Base-by-base conservation (phyloP, 768 basidiomycete genomes). In the Boletus reticuloceps region DNA sequence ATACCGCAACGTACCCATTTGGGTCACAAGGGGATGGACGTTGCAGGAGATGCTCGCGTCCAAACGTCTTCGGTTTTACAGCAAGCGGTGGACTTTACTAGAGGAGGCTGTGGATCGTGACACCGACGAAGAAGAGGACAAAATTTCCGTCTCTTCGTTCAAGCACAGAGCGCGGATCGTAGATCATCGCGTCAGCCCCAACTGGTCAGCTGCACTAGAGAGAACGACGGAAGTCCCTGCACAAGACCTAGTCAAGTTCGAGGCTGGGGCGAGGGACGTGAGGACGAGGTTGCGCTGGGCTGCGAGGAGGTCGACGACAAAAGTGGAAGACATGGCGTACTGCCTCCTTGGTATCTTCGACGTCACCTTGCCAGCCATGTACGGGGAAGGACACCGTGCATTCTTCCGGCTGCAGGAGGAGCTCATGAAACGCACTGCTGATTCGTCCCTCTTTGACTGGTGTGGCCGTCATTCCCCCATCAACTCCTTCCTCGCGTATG, bases 301-400 rank as follows among this genome's bases (percentile, higher is more conserved):
- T 2, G 61, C 69, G 14, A 55, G 54, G n/a, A 65, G 70, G 31
- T 32, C 42, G 22, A 70, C 70, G 37, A 65, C 62, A 5, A 62
- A 65, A 29, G 54, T 63, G 20, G 70, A 70, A 40, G 70, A 71
- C 37, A 63, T 56, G 57, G 61, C 69, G 11, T 71, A 71, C 51
- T 70, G 64, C 43, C 60, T 72, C 12, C 58, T 71, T 11, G 69
- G 67, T 7, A 54, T 72, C 29, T 68, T 71, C 39, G 67, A 70
- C 20, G 53, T 70, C 48, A 62, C 51, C 47, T 36, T 71, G 53
- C 61, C 70, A 5, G 58, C 59, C 3, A 49, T 61, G 32, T 70
- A 71, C 16, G 69, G 69, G 14, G 70, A 70, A 50, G 63, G 67
- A 1, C 27, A 31, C 19, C 62, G 60, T 31, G 70, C 69, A 10